Evolutionary conservation across 1,284 basidiomycete species (phyloP).

Genomic region (Leccinum pachyderme): DNA sequence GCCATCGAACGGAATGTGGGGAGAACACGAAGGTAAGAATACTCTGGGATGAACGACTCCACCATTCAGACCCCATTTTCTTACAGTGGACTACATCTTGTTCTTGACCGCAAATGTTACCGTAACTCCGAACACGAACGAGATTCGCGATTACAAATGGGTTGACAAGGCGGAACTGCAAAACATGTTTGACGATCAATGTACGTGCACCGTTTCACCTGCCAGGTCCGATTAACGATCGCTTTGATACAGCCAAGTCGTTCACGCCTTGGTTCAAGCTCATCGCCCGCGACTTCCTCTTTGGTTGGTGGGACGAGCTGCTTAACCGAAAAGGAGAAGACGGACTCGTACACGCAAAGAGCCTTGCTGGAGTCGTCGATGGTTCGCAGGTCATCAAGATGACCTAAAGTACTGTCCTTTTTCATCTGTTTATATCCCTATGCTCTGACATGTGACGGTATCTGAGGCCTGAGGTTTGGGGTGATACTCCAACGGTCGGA

Average conservation of each 20-base stretch:
- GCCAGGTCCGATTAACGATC: conserved; percentile 8
- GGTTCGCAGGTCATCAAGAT: conserved; percentile 78
- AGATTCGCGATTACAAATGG: conserved; percentile 90
- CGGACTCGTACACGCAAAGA: conserved; percentile 68
- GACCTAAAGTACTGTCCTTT: conserved; percentile 39
- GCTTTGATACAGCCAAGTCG: conserved; percentile 56
- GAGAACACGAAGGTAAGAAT: conserved; percentile 92
- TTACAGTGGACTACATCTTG: conserved; percentile 95
- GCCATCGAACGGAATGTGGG: conserved; percentile 91
- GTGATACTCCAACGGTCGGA: not conserved
- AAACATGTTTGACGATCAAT: conserved; percentile 82
- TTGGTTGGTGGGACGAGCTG: conserved; percentile 98
- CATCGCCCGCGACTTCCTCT: conserved; percentile 95
- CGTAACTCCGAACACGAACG: conserved; percentile 85
- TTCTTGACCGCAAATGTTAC: conserved; percentile 90
- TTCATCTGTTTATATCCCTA: not conserved
- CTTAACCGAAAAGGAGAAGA: conserved; percentile 56
- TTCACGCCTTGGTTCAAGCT: conserved; percentile 99
- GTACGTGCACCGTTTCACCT: conserved; percentile 42
- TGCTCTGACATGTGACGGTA: not conserved
- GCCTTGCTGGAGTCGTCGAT: conserved; percentile 66
- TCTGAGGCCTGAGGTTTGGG: not conserved
- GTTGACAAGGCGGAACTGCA: conserved; percentile 89
- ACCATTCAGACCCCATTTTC: conserved; percentile 4
- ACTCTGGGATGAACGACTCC: not conserved